Evolutionary conservation across 208 protist species (phyloP).

Genomic region (Crithidia thermophila): DNA sequence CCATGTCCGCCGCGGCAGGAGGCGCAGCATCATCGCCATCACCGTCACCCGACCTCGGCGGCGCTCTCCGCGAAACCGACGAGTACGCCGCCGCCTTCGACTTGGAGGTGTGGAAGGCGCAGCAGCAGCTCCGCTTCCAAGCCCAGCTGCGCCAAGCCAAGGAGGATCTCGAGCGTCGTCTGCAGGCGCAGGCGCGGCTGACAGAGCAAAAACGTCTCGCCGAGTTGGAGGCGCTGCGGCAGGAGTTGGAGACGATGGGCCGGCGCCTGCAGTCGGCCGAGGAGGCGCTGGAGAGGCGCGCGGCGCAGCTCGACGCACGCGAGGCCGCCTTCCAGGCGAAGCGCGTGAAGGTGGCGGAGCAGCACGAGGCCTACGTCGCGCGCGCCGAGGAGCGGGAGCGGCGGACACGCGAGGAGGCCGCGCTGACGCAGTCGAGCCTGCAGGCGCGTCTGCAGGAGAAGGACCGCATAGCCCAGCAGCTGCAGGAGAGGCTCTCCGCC

Average conservation of each 20-base stretch:
- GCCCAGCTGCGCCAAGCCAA: slow-evolving; percentile 71
- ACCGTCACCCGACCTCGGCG: slow-evolving; percentile 14
- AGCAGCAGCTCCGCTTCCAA: slow-evolving; percentile 80
- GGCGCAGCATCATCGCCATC: slow-evolving; percentile 16
- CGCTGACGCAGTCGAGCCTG: slow-evolving; percentile 46
- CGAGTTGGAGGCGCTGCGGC: slow-evolving; percentile 58
- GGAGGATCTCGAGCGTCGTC: slow-evolving; percentile 48
- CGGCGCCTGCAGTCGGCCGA: slow-evolving; percentile 53
- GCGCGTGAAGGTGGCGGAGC: slow-evolving; percentile 69
- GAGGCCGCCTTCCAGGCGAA: slow-evolving; percentile 76
- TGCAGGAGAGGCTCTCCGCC: slow-evolving; percentile 49
- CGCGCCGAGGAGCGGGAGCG: slow-evolving; percentile 59
- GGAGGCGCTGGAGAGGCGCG: slow-evolving; percentile 61
- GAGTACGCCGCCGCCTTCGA: slow-evolving; percentile 91
- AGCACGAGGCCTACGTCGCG: slow-evolving; percentile 81
- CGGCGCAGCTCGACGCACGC: slow-evolving; percentile 67
- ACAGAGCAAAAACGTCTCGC: slow-evolving; percentile 28
- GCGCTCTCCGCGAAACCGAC: slow-evolving; percentile 60
- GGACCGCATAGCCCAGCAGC: slow-evolving; percentile 38
- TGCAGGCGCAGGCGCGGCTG: slow-evolving; percentile 44
- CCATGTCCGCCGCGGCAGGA: too few species aligned
- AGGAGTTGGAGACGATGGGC: slow-evolving; percentile 72
- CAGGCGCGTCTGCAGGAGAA: slow-evolving; percentile 63
- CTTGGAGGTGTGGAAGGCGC: slow-evolving; percentile 91
- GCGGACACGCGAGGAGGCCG: slow-evolving; percentile 56